Conservation (phyloP, 73 alveolate species). For the Paramecium biaurelia region DNA sequence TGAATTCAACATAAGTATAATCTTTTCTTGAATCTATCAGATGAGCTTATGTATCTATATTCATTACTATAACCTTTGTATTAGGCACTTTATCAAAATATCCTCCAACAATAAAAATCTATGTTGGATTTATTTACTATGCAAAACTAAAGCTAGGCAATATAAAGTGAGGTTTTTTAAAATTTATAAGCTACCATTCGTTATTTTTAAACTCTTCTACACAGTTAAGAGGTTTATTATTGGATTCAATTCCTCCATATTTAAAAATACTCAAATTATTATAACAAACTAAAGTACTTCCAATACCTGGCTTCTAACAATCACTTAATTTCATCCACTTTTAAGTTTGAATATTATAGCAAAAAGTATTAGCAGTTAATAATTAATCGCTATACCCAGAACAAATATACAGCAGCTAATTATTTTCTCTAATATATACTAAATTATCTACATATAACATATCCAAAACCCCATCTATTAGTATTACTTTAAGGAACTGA, state of each 20-base stretch:
- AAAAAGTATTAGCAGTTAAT: not conserved
- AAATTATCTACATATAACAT: not conserved
- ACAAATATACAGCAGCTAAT: not conserved
- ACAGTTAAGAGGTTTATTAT: not conserved
- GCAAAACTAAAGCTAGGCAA: slow-evolving; percentile 27
- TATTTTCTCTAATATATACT: not conserved
- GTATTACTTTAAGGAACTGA: not conserved
- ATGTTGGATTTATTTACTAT: not conserved
- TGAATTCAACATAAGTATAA: not conserved
- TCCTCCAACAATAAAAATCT: slow-evolving; percentile 22
- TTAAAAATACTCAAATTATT: not conserved
- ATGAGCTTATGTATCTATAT: not conserved
- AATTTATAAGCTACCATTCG: not conserved
- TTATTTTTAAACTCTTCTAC: slow-evolving; percentile 7
- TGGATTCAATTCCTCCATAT: not conserved
- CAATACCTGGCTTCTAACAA: slow-evolving; percentile 6
- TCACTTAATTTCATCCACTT: not conserved
- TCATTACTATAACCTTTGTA: slow-evolving; percentile 3
- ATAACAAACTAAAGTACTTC: not conserved
- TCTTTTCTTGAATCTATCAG: not conserved
- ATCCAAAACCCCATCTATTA: slow-evolving; percentile 32
- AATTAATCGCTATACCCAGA: slow-evolving; percentile 1
- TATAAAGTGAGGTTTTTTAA: not conserved
- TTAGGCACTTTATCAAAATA: not conserved
- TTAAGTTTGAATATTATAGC: not conserved